Conservation (phyloP, 768 basidiomycete species). For the Sarcodon aspratus region DNA sequence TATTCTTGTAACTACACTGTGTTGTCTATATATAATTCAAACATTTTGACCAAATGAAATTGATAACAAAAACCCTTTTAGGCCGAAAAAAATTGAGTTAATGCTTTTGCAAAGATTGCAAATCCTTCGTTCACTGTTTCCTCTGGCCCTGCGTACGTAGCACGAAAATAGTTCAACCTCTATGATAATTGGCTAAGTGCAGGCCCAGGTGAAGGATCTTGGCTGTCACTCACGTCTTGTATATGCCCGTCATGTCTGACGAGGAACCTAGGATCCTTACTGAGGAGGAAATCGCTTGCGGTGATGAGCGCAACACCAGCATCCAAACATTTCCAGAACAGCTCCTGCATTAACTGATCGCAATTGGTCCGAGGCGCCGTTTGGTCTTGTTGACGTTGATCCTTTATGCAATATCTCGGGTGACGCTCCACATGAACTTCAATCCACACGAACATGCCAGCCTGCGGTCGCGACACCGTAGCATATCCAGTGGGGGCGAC, state of each 20-base stretch:
- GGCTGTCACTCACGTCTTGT: background rate
- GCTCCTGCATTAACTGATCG: slow-evolving; percentile 33
- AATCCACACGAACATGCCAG: slow-evolving; percentile 51
- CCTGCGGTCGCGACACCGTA: slow-evolving; percentile 24
- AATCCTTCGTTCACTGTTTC: slow-evolving; percentile 32
- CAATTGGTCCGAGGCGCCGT: slow-evolving; percentile 24
- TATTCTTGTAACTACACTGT: too few species aligned
- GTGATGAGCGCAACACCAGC: slow-evolving; percentile 37
- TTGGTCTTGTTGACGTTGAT: slow-evolving; percentile 8
- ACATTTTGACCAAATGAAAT: too few species aligned
- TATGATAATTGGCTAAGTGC: slow-evolving; percentile 7
- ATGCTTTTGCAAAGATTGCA: slow-evolving; percentile 23
- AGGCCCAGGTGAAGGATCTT: background rate
- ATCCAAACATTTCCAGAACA: slow-evolving; percentile 22
- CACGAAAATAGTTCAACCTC: slow-evolving; percentile 32
- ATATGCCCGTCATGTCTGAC: background rate
- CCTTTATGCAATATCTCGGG: slow-evolving; percentile 21
- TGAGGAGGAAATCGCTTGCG: slow-evolving; percentile 31
- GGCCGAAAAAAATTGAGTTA: slow-evolving; percentile 26
- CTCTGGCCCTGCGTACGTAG: slow-evolving; percentile 39
- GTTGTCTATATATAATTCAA: too few species aligned
- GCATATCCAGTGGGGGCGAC: slow-evolving; percentile 21
- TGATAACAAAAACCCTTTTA: background rate
- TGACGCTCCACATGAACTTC: slow-evolving; percentile 31
- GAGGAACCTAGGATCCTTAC: slow-evolving; percentile 14